Evolutionary conservation across 2,329 filamentous ascomycete genomes (phyloP), one percentile per base, ranked within the genome.

Genomic region (Aspergillus neoniger): DNA sequence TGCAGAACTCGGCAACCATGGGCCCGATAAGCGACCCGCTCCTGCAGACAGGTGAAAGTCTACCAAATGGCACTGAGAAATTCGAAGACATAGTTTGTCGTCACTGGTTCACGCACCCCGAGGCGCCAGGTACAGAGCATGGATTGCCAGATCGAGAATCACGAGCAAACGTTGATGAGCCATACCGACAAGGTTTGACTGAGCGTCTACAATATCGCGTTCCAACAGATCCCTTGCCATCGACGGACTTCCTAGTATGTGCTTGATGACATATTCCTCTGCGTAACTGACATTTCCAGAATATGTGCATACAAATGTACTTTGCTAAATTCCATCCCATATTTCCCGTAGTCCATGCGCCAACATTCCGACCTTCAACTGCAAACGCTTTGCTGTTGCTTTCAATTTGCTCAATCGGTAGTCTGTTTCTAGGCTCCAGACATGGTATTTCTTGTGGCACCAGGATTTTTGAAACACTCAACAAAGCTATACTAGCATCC

Each of bases 321-420:
- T 58, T 58, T 44, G 39, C 47, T 5, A 21, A 14, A 14, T 58
- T 58, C 10, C 38, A 58, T 19, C 55, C 55, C 1, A 25, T 58
- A 15, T 58, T 58, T 7, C 55, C 55, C 3, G 36, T 58, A 10
- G 21, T 58, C 5, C 55, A 58, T 28, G 55, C 47, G 23, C 50
- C 49, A 25, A 54, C 57, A 12, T 59, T 59, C 19, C 39, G 67
- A 7, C 69, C 70, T 14, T 67, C 67, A 4, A 56, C 65, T 8
- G 60, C 70, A 48, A 70, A 67, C 10, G 71, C 73, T 5, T 64
- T 75, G 28, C 63, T 77, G 1, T 62, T 76, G 1, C 51, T 77
- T 28, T 76, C 74, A 0, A 72, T 77, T 10, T 76, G 74, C 58
- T 76, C 75, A 1, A 62, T 76, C 1, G 75, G 75, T 1, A 72